Percentiles rank a stretch among this genome's conserved stretches.
These are phyloP conservation scores for Penicillium capsulatum DNA, from an alignment of 2,329 filamentous ascomycete species.

Conservation along the genomic window DNA sequence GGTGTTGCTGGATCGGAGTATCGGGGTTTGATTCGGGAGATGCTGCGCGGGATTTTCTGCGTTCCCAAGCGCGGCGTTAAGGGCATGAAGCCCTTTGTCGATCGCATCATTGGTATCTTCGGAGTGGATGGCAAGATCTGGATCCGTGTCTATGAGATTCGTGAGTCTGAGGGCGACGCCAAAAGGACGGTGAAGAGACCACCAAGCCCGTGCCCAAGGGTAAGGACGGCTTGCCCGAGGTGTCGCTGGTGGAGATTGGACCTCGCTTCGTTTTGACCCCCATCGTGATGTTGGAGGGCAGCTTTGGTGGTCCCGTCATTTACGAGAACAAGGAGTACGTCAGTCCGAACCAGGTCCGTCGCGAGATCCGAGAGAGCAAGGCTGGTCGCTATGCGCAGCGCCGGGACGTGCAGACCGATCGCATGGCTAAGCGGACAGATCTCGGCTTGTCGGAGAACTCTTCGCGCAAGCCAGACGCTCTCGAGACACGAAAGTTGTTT, in stretches of 20 bases:
- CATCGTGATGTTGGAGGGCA: conserved; percentile 90
- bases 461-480: conserved; percentile 59
- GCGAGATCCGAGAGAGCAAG: conserved; percentile 72
- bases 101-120: conserved; percentile 91
- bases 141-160: conserved; percentile 92
- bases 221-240: conserved; percentile 62
- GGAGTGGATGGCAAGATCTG: conserved; percentile 91
- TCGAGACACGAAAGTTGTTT: conserved; percentile 76
- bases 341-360: conserved; percentile 86
- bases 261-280: conserved; percentile 89
- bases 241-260: conserved; percentile 86
- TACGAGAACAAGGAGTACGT: conserved; percentile 99
- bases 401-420: conserved; percentile 68
- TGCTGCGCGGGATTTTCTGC: conserved; percentile 85
- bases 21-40: conserved; percentile 64
- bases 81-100: conserved; percentile 92
- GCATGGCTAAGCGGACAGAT: conserved; percentile 67
- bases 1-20: conserved; percentile 52
- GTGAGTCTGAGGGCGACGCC: conserved; percentile 66
- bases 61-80: conserved; percentile 77
- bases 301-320: conserved; percentile 92
- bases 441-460: conserved; percentile 67
- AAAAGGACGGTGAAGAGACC: conserved; percentile 45
- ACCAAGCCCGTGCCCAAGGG: conserved; percentile 39
- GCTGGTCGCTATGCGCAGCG: conserved; percentile 73